Evolutionary conservation across 306 rosid genomes (phyloP).

Genomic region (Ammopiptanthus mongolicus): DNA sequence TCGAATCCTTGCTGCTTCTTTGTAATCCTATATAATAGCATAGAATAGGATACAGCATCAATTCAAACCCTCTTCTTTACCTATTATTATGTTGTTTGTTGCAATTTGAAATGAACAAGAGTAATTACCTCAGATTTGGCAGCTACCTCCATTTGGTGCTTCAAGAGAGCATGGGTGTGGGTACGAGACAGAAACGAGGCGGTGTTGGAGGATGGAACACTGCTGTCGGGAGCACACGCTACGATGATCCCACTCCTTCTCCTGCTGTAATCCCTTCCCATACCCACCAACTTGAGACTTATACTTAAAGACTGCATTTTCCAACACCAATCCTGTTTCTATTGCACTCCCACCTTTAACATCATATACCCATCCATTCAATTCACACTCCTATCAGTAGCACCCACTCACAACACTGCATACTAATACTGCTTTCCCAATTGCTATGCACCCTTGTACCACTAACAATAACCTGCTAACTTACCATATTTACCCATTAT

Average conservation of each 20-base stretch:
- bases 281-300: slow-evolving; percentile 37
- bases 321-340: not conserved
- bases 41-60: not conserved
- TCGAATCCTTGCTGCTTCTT: slow-evolving; percentile 92
- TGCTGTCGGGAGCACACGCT: slow-evolving; percentile 48
- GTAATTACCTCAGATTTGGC: slow-evolving; percentile 93
- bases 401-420: too few species aligned
- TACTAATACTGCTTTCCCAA: too few species aligned
- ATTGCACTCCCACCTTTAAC: not conserved
- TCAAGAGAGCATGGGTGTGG: slow-evolving; percentile 72
- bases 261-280: slow-evolving; percentile 13
- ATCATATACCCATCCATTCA: not conserved
- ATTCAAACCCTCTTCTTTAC: too few species aligned
- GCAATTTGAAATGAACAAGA: too few species aligned
- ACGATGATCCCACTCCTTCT: slow-evolving; percentile 26
- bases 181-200: slow-evolving; percentile 62
- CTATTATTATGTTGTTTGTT: too few species aligned
- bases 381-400: not conserved
- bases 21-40: slow-evolving; percentile 46
- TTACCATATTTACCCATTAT: too few species aligned
- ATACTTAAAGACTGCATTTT: slow-evolving; percentile 63
- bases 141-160: slow-evolving; percentile 88
- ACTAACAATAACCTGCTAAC: too few species aligned
- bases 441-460: too few species aligned
- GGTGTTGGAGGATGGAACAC: slow-evolving; percentile 26